phyloP scores from a whole-genome alignment of 1,284 basidiomycete genomes.

The Clitocybe nebularis region DNA sequence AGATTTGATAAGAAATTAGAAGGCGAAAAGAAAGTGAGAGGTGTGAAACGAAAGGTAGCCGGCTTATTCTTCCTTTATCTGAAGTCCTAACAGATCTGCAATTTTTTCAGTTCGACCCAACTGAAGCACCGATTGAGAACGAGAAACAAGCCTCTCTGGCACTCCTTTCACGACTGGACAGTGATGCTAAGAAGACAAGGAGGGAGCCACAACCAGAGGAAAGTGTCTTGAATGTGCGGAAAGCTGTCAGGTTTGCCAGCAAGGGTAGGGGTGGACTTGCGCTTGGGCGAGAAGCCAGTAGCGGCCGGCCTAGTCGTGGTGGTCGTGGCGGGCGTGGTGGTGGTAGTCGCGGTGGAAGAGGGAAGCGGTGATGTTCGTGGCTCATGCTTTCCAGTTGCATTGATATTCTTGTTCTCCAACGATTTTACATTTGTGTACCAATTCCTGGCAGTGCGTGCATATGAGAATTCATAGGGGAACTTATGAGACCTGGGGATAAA shows the following conservation, averaged over 20 bases:
- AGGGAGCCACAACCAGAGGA: constrained; percentile 46
- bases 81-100: constrained; percentile 5
- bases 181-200: constrained; percentile 60
- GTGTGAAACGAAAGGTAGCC: constrained; percentile 88
- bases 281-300: constrained; percentile 37
- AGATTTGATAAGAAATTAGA: constrained; percentile 87
- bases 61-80: constrained; percentile 1
- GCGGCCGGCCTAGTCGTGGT: constrained; percentile 7
- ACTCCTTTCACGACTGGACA: constrained; percentile 75
- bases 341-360: constrained; percentile 22
- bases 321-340: constrained; percentile 19
- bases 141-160: constrained; percentile 77
- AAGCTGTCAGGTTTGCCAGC: constrained; percentile 79
- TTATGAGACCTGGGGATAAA: too few relatives aligned
- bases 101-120: constrained; percentile 68
- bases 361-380: constrained; percentile 19
- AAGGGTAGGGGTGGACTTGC: constrained; percentile 63
- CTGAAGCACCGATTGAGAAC: constrained; percentile 57
- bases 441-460: too few relatives aligned
- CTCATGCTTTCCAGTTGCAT: too few relatives aligned
- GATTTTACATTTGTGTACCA: too few relatives aligned
- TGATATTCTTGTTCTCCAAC: too few relatives aligned
- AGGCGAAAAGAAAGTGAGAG: constrained; percentile 86
- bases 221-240: constrained; percentile 75
- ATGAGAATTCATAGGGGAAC: too few relatives aligned